Base-by-base conservation (phyloP, 257 asterid species). In the Solanum megistacrolobum region DNA sequence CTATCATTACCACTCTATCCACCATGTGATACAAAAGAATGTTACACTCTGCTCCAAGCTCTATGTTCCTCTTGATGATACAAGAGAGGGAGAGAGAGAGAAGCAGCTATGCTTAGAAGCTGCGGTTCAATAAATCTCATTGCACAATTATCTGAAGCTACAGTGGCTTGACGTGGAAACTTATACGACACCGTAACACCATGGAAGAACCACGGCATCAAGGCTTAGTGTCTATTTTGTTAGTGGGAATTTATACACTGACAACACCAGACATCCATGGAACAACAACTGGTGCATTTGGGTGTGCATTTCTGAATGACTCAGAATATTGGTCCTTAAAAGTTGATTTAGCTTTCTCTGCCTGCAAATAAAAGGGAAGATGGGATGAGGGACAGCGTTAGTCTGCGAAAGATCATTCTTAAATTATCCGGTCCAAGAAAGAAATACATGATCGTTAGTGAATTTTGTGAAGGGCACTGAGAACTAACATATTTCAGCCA, bases 401-500 rank as follows among this genome's bases (percentile, higher is more conserved):
- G 65, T 13, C 84, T 74, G 32, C 10, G 25, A 36, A 34, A 20
- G 20, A 79, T 43, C 25, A 79, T 79, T 79, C 84, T 43, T 79
- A 79, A 41, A 79, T 27, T 79, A 79, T 79, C 84, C 20, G 14
- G 55, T 16, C 29, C 32, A 78, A 76, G 58, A 31, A n/a, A 76
- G 41, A 38, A 76, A 38, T n/a, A 32, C 25, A 79, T 79, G 62
- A 43, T n/a, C 10, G 25, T 32, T 25, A 41, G 84, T 78, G 32
- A 76, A 38, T 20, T 38, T 38, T 38, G 32, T 76, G 60, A 78
- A 78, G 36, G n/a, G n/a, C n/a, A 41, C 84, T 39, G 27, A 16
- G 85, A 84, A 86, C 96, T 93, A 91, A 96, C 99, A 85, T 93
- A 91, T 96, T 97, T 97, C 25, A 97, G 95, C 99, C 99, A 97